Base-by-base conservation (phyloP, 352 stramenopile genomes). In the Elongisporangium senticosum region DNA sequence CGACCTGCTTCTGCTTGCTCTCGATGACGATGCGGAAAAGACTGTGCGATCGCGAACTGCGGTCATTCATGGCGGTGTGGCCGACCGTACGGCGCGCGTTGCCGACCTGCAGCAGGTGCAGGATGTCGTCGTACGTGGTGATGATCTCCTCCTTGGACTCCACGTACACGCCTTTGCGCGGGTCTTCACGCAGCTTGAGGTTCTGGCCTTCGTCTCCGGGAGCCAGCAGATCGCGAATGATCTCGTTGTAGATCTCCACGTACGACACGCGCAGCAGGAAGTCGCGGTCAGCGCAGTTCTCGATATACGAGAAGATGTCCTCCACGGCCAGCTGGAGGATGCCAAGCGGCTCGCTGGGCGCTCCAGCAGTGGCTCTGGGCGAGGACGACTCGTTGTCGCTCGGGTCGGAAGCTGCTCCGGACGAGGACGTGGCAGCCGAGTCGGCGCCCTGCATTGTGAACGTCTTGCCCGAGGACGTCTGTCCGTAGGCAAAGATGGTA, bases 211-310 rank as follows among this genome's bases (percentile, higher is more conserved):
- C 71, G 17, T 79, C 77, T 64, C 47, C 71, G 0, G 67, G 51
- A n/a, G 72, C 82, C 7, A 99, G 80, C 51, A 99, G 75, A 71
- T 99, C 97, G 7, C 88, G 75, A 11, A 99, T 93, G 51, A 98
- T 92, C 77, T 99, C 97, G 65, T 99, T 99, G 79, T 99, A 99
- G 64, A 99, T 99, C 75, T 99, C 97, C 37, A 99, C 79, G 66
- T 98, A 99, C n/a, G 93, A 98, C 15, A 98, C 95, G 37, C 97
- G 84, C 28, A 99, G 70, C 13, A 99, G 70, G 70, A 98, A 99
- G 55, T 98, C 86, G 13, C 95, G 76, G 57, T 98, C 79, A 6
- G 63, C 67, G 59, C 83, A 82, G 21, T 83, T 69, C 55, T 92
- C 73, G 52, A 94, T 91, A 60, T 78, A 94, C 57, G 59, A 54